Conservation (phyloP, 305 asterid species). For the Fraxinus sp. region DNA sequence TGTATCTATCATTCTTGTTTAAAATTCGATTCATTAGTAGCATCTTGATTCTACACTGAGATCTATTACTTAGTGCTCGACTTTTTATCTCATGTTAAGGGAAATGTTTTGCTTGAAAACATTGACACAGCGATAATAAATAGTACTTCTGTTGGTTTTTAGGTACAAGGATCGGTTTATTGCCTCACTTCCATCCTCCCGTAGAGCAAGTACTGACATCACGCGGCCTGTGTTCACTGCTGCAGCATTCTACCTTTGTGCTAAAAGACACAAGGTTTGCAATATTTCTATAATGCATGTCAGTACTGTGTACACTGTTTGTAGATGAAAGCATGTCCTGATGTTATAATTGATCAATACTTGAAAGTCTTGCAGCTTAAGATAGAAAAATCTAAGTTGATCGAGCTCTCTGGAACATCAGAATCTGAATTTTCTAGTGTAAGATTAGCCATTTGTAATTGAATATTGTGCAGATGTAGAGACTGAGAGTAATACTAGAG, state of each 20-base stretch:
- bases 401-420: slow-evolving; percentile 84
- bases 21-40: not conserved
- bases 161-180: slow-evolving; percentile 83
- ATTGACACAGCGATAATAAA: not conserved
- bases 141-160: slow-evolving; percentile 11
- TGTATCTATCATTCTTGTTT: not conserved
- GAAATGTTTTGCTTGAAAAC: not conserved
- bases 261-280: slow-evolving; percentile 77
- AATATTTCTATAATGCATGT: slow-evolving; percentile 4
- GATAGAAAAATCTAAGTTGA: slow-evolving; percentile 73
- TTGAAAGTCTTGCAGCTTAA: slow-evolving; percentile 57
- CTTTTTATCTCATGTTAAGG: not conserved
- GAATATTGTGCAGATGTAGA: not conserved
- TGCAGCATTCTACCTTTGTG: slow-evolving; percentile 71
- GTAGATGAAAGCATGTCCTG: not conserved
- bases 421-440: slow-evolving; percentile 82
- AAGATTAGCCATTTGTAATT: slow-evolving; percentile 24
- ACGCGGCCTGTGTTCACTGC: slow-evolving; percentile 82
- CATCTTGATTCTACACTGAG: not conserved
- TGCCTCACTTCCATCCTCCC: slow-evolving; percentile 76
- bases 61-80: not conserved
- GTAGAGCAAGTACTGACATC: slow-evolving; percentile 77
- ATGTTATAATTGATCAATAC: slow-evolving; percentile 9
- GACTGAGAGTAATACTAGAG: not conserved
- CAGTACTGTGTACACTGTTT: not conserved